Conservation (phyloP, 2,329 filamentous ascomycete genomes). For the Simplicillium aogashimaense region DNA sequence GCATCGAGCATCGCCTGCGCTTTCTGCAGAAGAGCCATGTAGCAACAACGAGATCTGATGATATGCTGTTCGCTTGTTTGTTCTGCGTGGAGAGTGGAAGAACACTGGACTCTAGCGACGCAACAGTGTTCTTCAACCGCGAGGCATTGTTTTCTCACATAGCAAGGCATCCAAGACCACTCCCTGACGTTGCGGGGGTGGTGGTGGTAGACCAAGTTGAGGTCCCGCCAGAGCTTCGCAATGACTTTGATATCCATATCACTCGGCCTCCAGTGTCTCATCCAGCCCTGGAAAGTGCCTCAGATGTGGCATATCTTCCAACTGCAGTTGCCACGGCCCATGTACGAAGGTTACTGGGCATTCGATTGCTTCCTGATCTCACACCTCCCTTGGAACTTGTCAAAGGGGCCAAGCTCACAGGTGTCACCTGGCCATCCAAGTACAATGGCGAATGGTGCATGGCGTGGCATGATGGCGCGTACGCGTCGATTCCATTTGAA, state of each 20-base stretch:
- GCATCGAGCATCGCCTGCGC: slow-evolving; percentile 40
- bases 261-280: slow-evolving; percentile 27
- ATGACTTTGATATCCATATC: slow-evolving; percentile 46
- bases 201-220: slow-evolving; percentile 34
- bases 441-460: slow-evolving; percentile 48
- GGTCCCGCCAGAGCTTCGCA: slow-evolving; percentile 26
- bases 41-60: slow-evolving; percentile 36
- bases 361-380: slow-evolving; percentile 33
- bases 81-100: slow-evolving; percentile 41
- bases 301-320: slow-evolving; percentile 30
- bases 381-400: slow-evolving; percentile 35
- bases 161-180: slow-evolving; percentile 40
- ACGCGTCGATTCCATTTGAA: slow-evolving; percentile 39
- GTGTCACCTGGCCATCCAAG: slow-evolving; percentile 38
- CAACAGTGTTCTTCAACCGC: slow-evolving; percentile 46
- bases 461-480: slow-evolving; percentile 44
- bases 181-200: slow-evolving; percentile 38
- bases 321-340: slow-evolving; percentile 35
- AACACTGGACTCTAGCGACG: slow-evolving; percentile 43
- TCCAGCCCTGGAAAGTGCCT: slow-evolving; percentile 28
- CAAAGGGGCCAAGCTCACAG: slow-evolving; percentile 37
- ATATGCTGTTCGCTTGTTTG: slow-evolving; percentile 42
- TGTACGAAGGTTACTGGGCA: slow-evolving; percentile 35
- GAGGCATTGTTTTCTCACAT: slow-evolving; percentile 43
- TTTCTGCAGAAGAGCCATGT: slow-evolving; percentile 48